phyloP scores from a whole-genome alignment of 352 stramenopile genomes.

The Phytopythium oedochilum region DNA sequence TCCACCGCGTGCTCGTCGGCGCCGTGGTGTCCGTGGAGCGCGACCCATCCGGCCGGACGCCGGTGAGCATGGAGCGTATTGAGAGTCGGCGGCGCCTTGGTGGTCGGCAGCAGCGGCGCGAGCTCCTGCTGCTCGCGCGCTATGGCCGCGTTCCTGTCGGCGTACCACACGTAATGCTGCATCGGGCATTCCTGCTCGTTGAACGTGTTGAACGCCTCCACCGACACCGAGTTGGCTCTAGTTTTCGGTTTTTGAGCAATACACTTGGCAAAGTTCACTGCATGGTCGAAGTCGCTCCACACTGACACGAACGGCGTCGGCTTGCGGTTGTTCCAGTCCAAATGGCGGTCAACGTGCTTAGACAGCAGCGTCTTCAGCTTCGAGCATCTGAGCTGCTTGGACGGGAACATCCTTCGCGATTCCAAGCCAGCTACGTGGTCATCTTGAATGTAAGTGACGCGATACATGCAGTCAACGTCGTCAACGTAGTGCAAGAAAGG shows the following conservation, averaged over 20 bases:
- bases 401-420: background rate
- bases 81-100: no score
- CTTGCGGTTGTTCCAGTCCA: background rate
- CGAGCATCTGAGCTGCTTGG: background rate
- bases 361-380: background rate
- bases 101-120: no score
- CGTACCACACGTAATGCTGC: no score
- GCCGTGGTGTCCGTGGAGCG: no score
- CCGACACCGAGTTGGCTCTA: background rate
- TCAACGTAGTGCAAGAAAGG: background rate
- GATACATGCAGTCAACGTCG: background rate
- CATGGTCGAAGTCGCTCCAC: background rate
- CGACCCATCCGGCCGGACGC: no score
- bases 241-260: background rate
- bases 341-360: background rate
- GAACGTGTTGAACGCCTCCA: background rate
- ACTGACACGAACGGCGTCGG: background rate
- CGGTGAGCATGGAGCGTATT: no score
- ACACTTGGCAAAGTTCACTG: background rate
- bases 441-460: background rate
- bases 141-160: no score
- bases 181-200: slow-evolving; percentile 21
- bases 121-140: no score
- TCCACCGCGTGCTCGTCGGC: no score
- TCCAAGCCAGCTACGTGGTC: background rate